Conservation (phyloP, 345 rosid species). For the Geranium rotundifolium region DNA sequence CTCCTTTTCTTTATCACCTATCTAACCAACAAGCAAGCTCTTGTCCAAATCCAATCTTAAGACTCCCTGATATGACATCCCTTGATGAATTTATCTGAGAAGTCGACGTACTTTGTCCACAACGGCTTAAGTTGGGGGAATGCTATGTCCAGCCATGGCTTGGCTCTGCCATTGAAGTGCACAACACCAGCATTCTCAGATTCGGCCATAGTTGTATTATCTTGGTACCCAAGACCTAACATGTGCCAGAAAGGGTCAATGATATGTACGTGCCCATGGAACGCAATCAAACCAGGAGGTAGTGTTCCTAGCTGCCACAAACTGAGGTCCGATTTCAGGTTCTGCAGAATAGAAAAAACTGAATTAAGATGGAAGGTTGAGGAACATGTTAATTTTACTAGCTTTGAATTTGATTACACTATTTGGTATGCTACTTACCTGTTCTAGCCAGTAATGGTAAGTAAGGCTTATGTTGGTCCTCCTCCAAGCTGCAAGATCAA, state of each 20-base stretch:
- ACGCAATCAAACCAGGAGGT: slow-evolving; percentile 90
- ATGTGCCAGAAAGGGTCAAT: slow-evolving; percentile 98
- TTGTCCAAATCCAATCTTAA: slow-evolving; percentile 22
- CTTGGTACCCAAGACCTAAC: slow-evolving; percentile 88
- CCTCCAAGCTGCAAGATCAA: slow-evolving; percentile 87
- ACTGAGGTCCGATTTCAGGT: slow-evolving; percentile 85
- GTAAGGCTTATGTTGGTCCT: slow-evolving; percentile 76
- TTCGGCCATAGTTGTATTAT: slow-evolving; percentile 38
- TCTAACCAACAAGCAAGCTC: slow-evolving; percentile 5
- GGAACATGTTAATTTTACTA: no score
- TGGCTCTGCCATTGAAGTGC: slow-evolving; percentile 76
- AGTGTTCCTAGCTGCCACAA: slow-evolving; percentile 95
- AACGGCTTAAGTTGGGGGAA: slow-evolving; percentile 57
- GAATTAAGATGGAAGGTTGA: no score
- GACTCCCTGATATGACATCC: slow-evolving; percentile 51
- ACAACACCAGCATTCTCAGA: slow-evolving; percentile 55
- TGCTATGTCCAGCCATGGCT: slow-evolving; percentile 73
- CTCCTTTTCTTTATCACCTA: no score
- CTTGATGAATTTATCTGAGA: slow-evolving; percentile 70
- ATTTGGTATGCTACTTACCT: slow-evolving; percentile 33
- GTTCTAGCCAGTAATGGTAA: slow-evolving; percentile 80
- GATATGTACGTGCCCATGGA: slow-evolving; percentile 71
- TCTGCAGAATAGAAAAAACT: slow-evolving; percentile 33
- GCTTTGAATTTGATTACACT: no score
- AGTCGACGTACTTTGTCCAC: slow-evolving; percentile 58